Evolutionary conservation across 805 yeast genomes (phyloP), one percentile per base, ranked within the genome.

Genomic region (Metschnikowia continentalis): DNA sequence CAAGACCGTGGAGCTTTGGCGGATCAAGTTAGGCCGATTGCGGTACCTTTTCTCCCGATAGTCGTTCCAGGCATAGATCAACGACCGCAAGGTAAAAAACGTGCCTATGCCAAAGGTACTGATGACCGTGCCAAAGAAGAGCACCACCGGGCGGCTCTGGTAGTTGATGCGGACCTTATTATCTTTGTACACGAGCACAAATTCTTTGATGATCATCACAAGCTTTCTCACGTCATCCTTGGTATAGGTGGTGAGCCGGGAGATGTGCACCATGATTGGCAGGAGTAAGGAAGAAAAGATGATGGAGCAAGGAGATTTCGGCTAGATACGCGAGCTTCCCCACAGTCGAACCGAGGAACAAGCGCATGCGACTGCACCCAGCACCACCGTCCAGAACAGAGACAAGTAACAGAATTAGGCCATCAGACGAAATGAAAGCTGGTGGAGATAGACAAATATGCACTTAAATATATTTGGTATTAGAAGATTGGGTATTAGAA

Each of bases 1-100:
- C 49, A 74, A 62, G n/a, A 73, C 63, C 13, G 74, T 72, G 8
- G 77, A 72, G 11, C 73, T 69, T 55, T 71, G 77, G 42, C 78
- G 60, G 37, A 72, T 70, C 48, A 74, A 62, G 38, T 57, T 57
- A 1, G 78, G 77, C 14, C 78, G 55, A 45, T 63, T 64, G 32
- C 56, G 53, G 41, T 54, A 57, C 40, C 55, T 59, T 46, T 63
- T 65, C 32, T 63, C 47, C 41, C 61, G 55, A 43, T 58, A 61
- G 20, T 74, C 77, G 35, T 60, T 63, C 53, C 64, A 69, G 46
- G 62, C 63, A 39, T 62, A 61, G 20, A 72, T 44, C 37, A 70
- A 42, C 23, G 65, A 63, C 47, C 70, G 55, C 6, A 73, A 47
- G 20, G 68, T 54, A 54, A 70, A 69, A 36, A 65, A 62, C 2